Conservation (phyloP, 2,329 filamentous ascomycete genomes). For the Exophiala xenobiotica region DNA sequence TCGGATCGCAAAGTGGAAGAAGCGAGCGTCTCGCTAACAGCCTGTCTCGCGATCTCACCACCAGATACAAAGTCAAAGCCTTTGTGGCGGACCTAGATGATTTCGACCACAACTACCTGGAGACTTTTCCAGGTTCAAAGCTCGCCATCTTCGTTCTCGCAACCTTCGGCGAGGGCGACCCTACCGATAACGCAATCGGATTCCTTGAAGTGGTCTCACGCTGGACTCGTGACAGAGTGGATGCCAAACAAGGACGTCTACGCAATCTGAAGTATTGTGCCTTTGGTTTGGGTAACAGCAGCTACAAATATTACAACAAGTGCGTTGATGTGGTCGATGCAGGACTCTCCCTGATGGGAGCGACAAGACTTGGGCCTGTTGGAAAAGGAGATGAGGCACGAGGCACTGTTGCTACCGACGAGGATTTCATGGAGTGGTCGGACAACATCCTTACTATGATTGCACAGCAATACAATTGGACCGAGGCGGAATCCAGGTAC, state of each 20-base stretch:
- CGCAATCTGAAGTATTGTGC: slow-evolving; percentile 71
- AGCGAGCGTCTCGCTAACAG: slow-evolving; percentile 27
- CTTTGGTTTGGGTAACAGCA: slow-evolving; percentile 93
- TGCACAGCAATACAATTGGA: slow-evolving; percentile 71
- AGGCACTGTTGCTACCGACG: slow-evolving; percentile 94
- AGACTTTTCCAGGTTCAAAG: slow-evolving; percentile 77
- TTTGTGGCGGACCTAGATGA: slow-evolving; percentile 94
- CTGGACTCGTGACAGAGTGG: slow-evolving; percentile 84
- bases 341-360: slow-evolving; percentile 72
- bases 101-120: slow-evolving; percentile 85
- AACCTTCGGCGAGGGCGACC: slow-evolving; percentile 93
- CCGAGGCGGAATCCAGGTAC: slow-evolving; percentile 87
- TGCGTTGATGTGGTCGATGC: slow-evolving; percentile 86
- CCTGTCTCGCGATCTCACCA: slow-evolving; percentile 23
- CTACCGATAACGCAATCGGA: slow-evolving; percentile 90
- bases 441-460: slow-evolving; percentile 87
- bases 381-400: slow-evolving; percentile 91
- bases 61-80: slow-evolving; percentile 81
- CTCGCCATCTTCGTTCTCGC: slow-evolving; percentile 86
- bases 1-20: slow-evolving; percentile 30
- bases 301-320: slow-evolving; percentile 94
- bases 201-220: too few relatives aligned
- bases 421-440: slow-evolving; percentile 95
- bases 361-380: slow-evolving; percentile 71
- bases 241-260: slow-evolving; percentile 69